Percentiles rank a stretch among this genome's conserved stretches.
Evolutionary conservation across 2,329 filamentous ascomycete genomes (phyloP).

Genomic region (Sarocladium oryzae): DNA sequence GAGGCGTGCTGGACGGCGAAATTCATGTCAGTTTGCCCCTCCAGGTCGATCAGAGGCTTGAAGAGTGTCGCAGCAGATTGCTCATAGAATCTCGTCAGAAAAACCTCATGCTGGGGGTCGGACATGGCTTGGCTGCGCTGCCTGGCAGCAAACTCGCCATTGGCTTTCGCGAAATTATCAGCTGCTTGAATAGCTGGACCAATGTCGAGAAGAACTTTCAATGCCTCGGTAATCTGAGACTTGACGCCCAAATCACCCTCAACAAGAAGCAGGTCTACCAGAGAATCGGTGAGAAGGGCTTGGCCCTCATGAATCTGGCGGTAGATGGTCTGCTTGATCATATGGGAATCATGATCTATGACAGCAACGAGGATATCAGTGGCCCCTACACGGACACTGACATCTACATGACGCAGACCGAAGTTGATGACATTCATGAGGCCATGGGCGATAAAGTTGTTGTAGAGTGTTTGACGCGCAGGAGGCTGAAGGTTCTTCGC

Average conservation of each 20-base stretch:
- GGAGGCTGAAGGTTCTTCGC: constrained; percentile 90
- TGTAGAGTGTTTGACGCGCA: constrained; percentile 73
- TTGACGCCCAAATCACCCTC: constrained; percentile 93
- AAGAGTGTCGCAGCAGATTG: constrained; percentile 80
- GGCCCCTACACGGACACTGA: constrained; percentile 80
- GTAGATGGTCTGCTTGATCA: constrained; percentile 91
- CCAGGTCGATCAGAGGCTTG: constrained; percentile 75
- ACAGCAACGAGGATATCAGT: constrained; percentile 90
- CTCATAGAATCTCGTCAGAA: constrained; percentile 86
- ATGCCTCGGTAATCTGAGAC: constrained; percentile 88
- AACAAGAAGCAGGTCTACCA: constrained; percentile 85
- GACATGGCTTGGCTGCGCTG: constrained; percentile 44
- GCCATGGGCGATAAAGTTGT: constrained; percentile 83
- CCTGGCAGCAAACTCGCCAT: constrained; percentile 63
- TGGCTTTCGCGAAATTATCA: constrained; percentile 56
- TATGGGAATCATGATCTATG: constrained; percentile 90
- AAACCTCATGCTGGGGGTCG: constrained; percentile 74
- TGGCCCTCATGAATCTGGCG: constrained; percentile 85
- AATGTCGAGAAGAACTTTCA: constrained; percentile 87
- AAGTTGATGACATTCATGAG: constrained; percentile 87
- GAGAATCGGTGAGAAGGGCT: constrained; percentile 78
- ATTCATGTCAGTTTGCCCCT: constrained; percentile 59
- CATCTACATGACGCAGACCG: constrained; percentile 77
- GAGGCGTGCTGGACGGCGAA: constrained; percentile 79
- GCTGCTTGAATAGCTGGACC: constrained; percentile 34